A percentile compares a stretch with the other conserved stretches of the same genome.
These are phyloP conservation scores for Zygoascus flipseniorum DNA, from an alignment of 805 yeast genomes.

Conservation along the genomic window DNA sequence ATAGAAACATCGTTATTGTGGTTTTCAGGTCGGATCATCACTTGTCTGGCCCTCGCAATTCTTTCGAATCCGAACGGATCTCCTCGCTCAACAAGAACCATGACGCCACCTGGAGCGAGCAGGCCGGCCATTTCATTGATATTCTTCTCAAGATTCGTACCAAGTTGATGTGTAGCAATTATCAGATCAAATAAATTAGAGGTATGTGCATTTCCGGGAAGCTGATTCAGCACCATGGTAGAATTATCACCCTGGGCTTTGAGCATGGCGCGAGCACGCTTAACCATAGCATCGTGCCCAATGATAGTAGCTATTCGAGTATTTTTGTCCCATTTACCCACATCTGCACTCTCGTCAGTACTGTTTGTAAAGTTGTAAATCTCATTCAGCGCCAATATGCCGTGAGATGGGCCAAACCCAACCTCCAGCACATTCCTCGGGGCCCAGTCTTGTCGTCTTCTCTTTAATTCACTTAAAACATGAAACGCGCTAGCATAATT, in stretches of 20 bases:
- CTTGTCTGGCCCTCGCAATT: slow-evolving; percentile 82
- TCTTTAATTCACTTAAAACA: slow-evolving; percentile 56
- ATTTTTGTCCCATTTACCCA: neutral
- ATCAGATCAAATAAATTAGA: slow-evolving; percentile 56
- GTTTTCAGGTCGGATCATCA: slow-evolving; percentile 73
- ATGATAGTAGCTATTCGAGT: slow-evolving; percentile 64
- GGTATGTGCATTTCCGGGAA: neutral
- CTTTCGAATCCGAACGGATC: slow-evolving; percentile 83
- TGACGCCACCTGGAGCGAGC: slow-evolving; percentile 68
- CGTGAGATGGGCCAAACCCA: slow-evolving; percentile 89
- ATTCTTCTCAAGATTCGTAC: slow-evolving; percentile 59
- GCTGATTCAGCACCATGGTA: neutral
- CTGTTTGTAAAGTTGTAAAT: slow-evolving; percentile 49
- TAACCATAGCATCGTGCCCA: slow-evolving; percentile 67
- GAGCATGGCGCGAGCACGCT: slow-evolving; percentile 67
- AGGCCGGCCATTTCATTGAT: slow-evolving; percentile 50
- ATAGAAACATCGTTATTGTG: slow-evolving; percentile 22
- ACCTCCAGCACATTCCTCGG: slow-evolving; percentile 69
- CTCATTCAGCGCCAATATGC: slow-evolving; percentile 81
- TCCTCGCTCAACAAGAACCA: slow-evolving; percentile 81
- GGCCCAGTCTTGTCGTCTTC: slow-evolving; percentile 47
- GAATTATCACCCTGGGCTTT: slow-evolving; percentile 45
- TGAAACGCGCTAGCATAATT: slow-evolving; percentile 65
- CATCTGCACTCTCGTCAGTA: slow-evolving; percentile 38
- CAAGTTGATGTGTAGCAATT: slow-evolving; percentile 71